Evolutionary conservation across 148 eudicot genomes (phyloP), one percentile per base, ranked within the genome.

Genomic region (Rheum nobile): DNA sequence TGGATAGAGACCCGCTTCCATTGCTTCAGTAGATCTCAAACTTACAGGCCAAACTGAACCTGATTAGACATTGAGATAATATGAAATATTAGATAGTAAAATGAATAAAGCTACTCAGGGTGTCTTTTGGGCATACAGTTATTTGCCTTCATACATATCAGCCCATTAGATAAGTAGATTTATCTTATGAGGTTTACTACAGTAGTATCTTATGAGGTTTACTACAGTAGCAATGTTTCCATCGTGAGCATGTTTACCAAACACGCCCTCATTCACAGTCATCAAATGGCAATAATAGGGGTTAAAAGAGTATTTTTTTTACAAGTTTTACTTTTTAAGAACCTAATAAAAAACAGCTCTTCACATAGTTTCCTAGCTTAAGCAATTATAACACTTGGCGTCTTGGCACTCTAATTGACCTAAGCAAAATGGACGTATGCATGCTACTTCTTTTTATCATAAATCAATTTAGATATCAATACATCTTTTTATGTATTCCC

Each of bases 31-130:
- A 24, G 90, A 80, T 80, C 91, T 83, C 71, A 88, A 65, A 81
- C 82, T 91, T 82, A 84, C 83, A 54, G 89, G 87, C 97, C 97
- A 89, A 71, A 91, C 82, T 75, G 85, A 81, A 69, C 87, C 98
- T 88, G 91, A 28, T 73, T 32, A 32, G 17, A 4, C 69, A 63
- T 63, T 63, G 69, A 24, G 22, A 65, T 32, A 4, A 65, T 7
- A 65, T 16, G n/a, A 34, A 34, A 2, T 65, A 32, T 32, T 2
- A 65, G 70, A 59, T 28, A 28, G 67, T 28, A 11, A 9, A 28
- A 26, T 12, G 32, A 12, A 28, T 28, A 12, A 12, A 28, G 35
- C 67, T 26, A 59, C 12, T 26, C 34, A 50, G 8, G 22, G 14
- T 11, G 34, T 28, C 1, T 19, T 3, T 26, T 13, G 7, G 17